These are phyloP conservation scores for Kodamaea kaohsiungensis DNA, from an alignment of 805 yeast species.

Conservation along the genomic window DNA sequence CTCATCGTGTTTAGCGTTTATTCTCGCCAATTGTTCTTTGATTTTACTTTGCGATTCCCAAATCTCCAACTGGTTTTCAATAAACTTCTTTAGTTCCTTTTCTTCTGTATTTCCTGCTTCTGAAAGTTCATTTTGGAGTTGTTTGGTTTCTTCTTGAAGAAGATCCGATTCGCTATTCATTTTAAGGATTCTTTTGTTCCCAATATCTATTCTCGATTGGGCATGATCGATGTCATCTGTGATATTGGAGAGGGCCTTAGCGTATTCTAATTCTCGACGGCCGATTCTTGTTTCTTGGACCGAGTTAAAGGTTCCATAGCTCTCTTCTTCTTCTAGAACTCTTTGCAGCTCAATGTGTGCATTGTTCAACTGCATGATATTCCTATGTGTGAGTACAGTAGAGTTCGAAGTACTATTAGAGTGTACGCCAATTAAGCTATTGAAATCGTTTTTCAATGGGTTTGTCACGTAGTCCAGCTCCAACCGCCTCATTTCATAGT, in stretches of 20 bases:
- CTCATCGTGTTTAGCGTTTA: slow-evolving; percentile 56
- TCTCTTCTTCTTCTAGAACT: slow-evolving; percentile 44
- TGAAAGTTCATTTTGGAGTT: slow-evolving; percentile 12
- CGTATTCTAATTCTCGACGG: slow-evolving; percentile 43
- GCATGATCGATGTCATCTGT: slow-evolving; percentile 47
- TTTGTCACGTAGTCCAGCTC: slow-evolving; percentile 69
- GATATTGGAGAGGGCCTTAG: slow-evolving; percentile 47
- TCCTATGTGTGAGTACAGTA: slow-evolving; percentile 57
- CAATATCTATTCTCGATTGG: slow-evolving; percentile 33
- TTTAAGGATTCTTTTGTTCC: slow-evolving; percentile 32
- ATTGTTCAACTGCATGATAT: slow-evolving; percentile 56
- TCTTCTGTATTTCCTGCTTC: slow-evolving; percentile 11
- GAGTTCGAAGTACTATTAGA: slow-evolving; percentile 29
- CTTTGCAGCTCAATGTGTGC: slow-evolving; percentile 44
- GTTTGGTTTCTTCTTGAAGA: slow-evolving; percentile 23
- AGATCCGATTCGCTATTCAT: slow-evolving; percentile 32
- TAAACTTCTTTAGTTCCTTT: slow-evolving; percentile 25
- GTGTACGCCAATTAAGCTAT: slow-evolving; percentile 51
- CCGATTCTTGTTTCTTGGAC: slow-evolving; percentile 39
- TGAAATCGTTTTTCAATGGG: slow-evolving; percentile 56
- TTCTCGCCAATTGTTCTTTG: slow-evolving; percentile 40
- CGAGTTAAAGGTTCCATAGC: slow-evolving; percentile 34
- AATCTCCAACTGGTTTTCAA: slow-evolving; percentile 39
- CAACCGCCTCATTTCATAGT: slow-evolving; percentile 62
- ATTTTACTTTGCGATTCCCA: slow-evolving; percentile 49